A percentile compares a stretch with the other conserved stretches of the same genome.
These are phyloP conservation scores for Exophiala bonariae DNA, from an alignment of 2,329 filamentous ascomycete species.

Conservation along the genomic window DNA sequence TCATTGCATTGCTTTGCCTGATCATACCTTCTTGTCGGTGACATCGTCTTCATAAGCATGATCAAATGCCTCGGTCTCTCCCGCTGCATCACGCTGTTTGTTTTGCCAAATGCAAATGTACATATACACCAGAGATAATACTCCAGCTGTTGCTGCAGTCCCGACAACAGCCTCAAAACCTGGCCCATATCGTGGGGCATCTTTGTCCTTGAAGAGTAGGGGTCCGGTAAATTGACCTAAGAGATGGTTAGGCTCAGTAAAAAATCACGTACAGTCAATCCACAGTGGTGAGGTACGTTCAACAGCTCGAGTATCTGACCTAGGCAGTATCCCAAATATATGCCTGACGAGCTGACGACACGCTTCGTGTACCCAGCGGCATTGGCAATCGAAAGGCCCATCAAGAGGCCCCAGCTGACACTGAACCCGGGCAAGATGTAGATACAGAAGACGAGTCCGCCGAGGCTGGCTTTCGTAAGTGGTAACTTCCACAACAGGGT, in stretches of 20 bases:
- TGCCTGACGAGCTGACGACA: slow-evolving; percentile 18
- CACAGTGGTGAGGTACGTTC: slow-evolving; percentile 42
- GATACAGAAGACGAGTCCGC: slow-evolving; percentile 49
- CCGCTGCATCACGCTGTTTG: slow-evolving; percentile 12
- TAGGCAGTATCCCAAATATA: slow-evolving; percentile 26
- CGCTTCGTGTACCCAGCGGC: slow-evolving; percentile 29
- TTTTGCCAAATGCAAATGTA: slow-evolving; percentile 27
- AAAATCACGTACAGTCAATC: too few relatives aligned
- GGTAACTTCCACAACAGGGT: slow-evolving; percentile 48
- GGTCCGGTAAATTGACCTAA: slow-evolving; percentile 27
- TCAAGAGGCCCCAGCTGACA: slow-evolving; percentile 52
- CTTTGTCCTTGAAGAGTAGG: slow-evolving; percentile 33
- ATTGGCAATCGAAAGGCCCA: slow-evolving; percentile 47
- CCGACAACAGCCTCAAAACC: slow-evolving; percentile 35
- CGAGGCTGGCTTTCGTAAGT: slow-evolving; percentile 33
- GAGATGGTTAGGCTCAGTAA: slow-evolving; percentile 33
- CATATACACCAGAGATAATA: slow-evolving; percentile 29
- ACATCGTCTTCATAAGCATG: slow-evolving; percentile 55
- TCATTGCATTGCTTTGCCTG: not conserved
- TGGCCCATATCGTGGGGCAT: slow-evolving; percentile 32
- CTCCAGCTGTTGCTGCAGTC: slow-evolving; percentile 20
- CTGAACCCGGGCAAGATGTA: slow-evolving; percentile 49
- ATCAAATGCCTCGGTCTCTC: slow-evolving; percentile 48
- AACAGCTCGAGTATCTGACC: slow-evolving; percentile 41
- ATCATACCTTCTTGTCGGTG: slow-evolving; percentile 41